phyloP scores from a whole-genome alignment of 2,329 filamentous ascomycete species.

The Venturia oleaginea region DNA sequence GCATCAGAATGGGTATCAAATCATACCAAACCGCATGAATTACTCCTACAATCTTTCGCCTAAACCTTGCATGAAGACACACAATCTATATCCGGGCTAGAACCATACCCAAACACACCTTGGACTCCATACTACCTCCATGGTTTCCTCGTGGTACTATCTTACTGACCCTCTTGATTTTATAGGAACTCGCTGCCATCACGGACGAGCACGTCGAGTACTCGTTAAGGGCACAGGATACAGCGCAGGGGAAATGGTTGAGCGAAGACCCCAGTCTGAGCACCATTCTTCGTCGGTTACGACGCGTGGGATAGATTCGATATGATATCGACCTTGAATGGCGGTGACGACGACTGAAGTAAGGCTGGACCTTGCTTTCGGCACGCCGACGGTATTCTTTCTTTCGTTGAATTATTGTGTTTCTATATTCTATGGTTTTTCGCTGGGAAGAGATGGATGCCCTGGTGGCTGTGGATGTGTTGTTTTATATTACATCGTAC shows the following conservation, averaged over 20 bases:
- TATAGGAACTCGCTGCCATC: slow-evolving; percentile 47
- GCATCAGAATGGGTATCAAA: neutral
- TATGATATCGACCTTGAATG: too few relatives aligned
- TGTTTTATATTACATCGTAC: too few relatives aligned
- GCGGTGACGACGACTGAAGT: too few relatives aligned
- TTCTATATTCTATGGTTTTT: too few relatives aligned
- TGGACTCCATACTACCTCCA: neutral
- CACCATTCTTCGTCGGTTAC: slow-evolving; percentile 29
- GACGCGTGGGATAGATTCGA: neutral
- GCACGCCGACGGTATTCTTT: too few relatives aligned
- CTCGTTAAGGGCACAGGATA: slow-evolving; percentile 46
- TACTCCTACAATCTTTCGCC: too few relatives aligned
- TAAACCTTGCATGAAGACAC: neutral
- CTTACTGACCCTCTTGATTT: neutral
- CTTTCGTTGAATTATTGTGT: too few relatives aligned
- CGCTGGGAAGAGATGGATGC: too few relatives aligned
- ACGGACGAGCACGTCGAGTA: slow-evolving; percentile 49
- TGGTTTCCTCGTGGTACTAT: too few relatives aligned
- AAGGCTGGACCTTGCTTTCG: neutral
- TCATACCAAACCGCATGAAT: too few relatives aligned
- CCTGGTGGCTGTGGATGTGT: too few relatives aligned
- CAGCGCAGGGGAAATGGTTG: slow-evolving; percentile 51
- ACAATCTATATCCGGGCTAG: neutral
- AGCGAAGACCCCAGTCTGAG: slow-evolving; percentile 49
- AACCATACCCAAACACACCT: neutral